Percentiles rank a stretch among this genome's conserved stretches.
Evolutionary conservation across 345 rosid species (phyloP).

Genomic region (Odontarrhena argentea): DNA sequence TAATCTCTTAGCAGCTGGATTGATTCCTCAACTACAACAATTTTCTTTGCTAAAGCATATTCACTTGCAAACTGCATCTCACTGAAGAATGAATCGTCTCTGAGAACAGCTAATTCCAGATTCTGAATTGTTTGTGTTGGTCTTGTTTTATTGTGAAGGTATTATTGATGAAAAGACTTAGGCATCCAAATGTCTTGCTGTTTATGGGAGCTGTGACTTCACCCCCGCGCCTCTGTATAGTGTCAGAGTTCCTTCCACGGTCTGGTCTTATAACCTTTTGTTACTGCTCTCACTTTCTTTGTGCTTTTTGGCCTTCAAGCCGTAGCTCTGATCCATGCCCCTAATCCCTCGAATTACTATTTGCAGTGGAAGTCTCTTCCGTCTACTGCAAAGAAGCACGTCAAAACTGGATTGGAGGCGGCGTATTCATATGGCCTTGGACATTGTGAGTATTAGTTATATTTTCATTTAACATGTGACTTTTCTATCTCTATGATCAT

Average conservation of each 20-base stretch:
- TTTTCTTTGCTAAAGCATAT: constrained; percentile 7
- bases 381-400: constrained; percentile 71
- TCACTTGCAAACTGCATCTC: constrained; percentile 18
- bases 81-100: constrained; percentile 3
- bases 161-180: constrained; percentile 87
- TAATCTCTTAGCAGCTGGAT: constrained; percentile 13
- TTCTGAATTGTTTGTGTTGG: constrained; percentile 4
- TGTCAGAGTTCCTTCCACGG: constrained; percentile 99
- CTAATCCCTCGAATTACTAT: constrained; percentile 20
- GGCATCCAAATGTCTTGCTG: constrained; percentile 92
- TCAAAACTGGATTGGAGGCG: constrained; percentile 90
- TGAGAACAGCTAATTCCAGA: constrained; percentile 6
- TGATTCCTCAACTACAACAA: background rate
- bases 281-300: constrained; percentile 26
- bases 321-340: constrained; percentile 11
- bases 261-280: constrained; percentile 39
- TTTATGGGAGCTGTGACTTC: constrained; percentile 99
- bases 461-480: background rate
- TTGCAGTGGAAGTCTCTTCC: constrained; percentile 94
- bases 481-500: background rate
- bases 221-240: constrained; percentile 89
- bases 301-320: constrained; percentile 9
- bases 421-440: constrained; percentile 83
- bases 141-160: constrained; percentile 54
- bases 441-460: constrained; percentile 64